phyloP scores from a whole-genome alignment of 176 grass and related monocot species.

The Triticum timopheevii region DNA sequence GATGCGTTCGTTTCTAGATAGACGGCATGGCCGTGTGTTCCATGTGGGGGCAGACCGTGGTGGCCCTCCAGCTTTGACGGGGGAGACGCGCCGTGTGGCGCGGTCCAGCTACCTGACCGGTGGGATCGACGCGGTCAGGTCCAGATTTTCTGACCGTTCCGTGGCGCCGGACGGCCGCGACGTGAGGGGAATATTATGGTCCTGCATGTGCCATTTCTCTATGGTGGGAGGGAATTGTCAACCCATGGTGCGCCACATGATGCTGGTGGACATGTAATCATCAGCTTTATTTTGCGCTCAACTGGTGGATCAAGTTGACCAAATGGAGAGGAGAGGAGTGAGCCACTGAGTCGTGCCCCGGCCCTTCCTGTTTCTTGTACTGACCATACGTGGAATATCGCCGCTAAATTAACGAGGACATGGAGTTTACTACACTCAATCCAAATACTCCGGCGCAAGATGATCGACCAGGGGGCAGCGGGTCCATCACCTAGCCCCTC shows the following conservation, averaged over 20 bases:
- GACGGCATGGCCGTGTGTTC: not conserved
- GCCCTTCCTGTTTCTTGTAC: not conserved
- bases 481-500: not conserved
- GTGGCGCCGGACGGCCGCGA: not conserved
- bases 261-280: not conserved
- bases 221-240: not conserved
- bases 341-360: not conserved
- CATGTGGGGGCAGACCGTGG: not conserved
- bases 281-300: not conserved
- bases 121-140: not conserved
- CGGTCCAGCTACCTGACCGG: not conserved
- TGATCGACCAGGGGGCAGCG: not conserved
- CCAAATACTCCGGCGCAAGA: not conserved
- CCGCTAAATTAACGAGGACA: not conserved
- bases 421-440: not conserved
- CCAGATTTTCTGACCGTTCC: not conserved
- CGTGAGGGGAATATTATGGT: not conserved
- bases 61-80: not conserved
- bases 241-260: not conserved
- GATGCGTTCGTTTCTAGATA: not conserved
- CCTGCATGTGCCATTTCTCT: not conserved
- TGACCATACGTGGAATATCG: not conserved
- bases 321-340: not conserved
- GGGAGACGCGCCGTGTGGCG: not conserved
- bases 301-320: not conserved